A percentile compares a stretch with the other conserved stretches of the same genome.
phyloP scores from a whole-genome alignment of 2,329 filamentous ascomycete species.

The Sclerotinia glacialis region DNA sequence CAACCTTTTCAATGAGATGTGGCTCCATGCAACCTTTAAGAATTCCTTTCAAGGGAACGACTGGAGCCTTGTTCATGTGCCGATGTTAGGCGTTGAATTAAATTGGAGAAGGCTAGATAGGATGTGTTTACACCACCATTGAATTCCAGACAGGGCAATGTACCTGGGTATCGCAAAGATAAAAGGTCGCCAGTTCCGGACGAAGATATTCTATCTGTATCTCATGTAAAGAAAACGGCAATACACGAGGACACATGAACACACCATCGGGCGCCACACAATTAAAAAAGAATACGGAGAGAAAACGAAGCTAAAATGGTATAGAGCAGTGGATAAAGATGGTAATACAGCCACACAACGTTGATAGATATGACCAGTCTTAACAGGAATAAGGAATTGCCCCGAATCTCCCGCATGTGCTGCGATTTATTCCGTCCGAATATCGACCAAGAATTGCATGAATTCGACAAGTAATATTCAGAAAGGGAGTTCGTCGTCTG shows the following conservation, averaged over 20 bases:
- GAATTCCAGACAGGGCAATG: background rate
- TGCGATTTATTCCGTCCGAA: background rate
- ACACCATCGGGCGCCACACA: background rate
- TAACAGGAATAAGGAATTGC: background rate
- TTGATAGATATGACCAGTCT: background rate
- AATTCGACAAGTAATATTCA: background rate
- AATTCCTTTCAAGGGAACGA: background rate
- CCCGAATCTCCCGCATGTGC: background rate
- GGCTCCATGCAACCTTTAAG: background rate
- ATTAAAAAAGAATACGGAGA: background rate
- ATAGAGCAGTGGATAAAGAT: slow-evolving; percentile 10
- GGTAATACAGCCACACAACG: slow-evolving; percentile 4
- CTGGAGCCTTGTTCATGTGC: background rate
- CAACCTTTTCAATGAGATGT: background rate
- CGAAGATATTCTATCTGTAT: background rate
- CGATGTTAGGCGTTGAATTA: background rate
- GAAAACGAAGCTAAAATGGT: slow-evolving; percentile 1
- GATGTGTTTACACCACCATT: background rate
- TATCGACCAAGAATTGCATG: background rate
- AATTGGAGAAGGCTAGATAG: background rate
- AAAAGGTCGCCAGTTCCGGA: background rate
- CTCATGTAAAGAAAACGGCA: background rate
- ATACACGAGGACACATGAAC: background rate
- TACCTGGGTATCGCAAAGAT: background rate
- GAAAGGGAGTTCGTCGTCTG: background rate